Conservation (phyloP, 2,329 filamentous ascomycete species). For the Penicillium sp. region DNA sequence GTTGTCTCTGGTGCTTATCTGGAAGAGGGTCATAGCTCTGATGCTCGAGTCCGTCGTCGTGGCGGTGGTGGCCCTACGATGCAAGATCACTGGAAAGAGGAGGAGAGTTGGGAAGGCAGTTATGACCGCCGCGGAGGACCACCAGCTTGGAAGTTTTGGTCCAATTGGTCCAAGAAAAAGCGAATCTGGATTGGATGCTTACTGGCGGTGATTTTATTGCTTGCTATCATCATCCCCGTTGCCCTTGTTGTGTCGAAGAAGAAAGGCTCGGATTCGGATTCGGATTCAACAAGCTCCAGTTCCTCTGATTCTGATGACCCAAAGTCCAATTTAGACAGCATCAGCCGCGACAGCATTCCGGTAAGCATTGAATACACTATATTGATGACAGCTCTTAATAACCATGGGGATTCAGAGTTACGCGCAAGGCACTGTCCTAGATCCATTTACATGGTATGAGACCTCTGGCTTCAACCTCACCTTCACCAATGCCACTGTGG, state of each 20-base stretch:
- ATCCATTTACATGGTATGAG: constrained; percentile 89
- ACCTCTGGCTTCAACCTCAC: constrained; percentile 91
- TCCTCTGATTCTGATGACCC: constrained; percentile 26
- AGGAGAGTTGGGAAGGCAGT: constrained; percentile 29
- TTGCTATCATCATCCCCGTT: constrained; percentile 67
- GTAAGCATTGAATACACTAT: constrained; percentile 27
- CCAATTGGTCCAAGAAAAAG: constrained; percentile 36
- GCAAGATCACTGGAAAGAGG: constrained; percentile 54
- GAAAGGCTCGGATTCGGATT: constrained; percentile 35
- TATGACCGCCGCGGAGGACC: constrained; percentile 33
- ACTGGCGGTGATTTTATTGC: constrained; percentile 53
- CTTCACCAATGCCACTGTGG: constrained; percentile 81
- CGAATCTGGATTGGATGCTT: constrained; percentile 54
- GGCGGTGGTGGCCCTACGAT: constrained; percentile 33
- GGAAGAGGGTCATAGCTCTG: constrained; percentile 61
- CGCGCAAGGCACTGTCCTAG: constrained; percentile 73
- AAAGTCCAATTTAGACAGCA: constrained; percentile 53
- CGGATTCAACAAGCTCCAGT: constrained; percentile 26
- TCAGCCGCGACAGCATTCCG: constrained; percentile 60
- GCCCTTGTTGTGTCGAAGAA: constrained; percentile 67
- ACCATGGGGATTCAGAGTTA: constrained; percentile 37
- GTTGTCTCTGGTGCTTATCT: constrained; percentile 69
- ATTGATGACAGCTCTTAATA: constrained; percentile 12
- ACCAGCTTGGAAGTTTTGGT: constrained; percentile 38
- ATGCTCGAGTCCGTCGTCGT: constrained; percentile 49